Percentiles rank a stretch among this genome's conserved stretches.
Conservation (phyloP, 805 yeast genomes). For the Candida montana region DNA sequence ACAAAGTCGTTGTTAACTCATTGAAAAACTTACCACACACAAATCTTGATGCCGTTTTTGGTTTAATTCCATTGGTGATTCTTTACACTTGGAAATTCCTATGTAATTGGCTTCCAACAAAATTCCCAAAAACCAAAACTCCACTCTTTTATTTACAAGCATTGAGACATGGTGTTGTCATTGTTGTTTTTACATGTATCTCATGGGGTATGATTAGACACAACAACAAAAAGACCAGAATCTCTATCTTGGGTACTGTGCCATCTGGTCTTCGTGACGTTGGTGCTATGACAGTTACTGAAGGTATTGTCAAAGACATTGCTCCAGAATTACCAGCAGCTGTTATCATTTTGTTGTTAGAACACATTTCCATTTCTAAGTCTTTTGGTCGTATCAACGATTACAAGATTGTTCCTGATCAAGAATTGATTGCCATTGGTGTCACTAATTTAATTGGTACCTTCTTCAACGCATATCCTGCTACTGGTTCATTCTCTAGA, state of each 20-base stretch:
- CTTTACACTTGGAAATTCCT: constrained; percentile 66
- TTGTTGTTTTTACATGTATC: constrained; percentile 76
- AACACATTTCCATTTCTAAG: constrained; percentile 90
- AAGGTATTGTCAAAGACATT: constrained; percentile 50
- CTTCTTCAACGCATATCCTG: constrained; percentile 89
- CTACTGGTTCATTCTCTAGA: constrained; percentile 93
- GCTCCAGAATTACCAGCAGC: constrained; percentile 85
- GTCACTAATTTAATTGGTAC: constrained; percentile 87
- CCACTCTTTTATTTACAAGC: constrained; percentile 67
- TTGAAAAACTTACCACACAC: constrained; percentile 67
- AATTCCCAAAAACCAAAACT: constrained; percentile 50
- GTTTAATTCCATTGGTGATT: constrained; percentile 67
- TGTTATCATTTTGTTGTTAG: constrained; percentile 72
- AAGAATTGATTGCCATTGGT: constrained; percentile 91
- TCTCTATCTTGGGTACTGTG: constrained; percentile 66
- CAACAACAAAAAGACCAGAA: constrained; percentile 34
- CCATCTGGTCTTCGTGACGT: constrained; percentile 79
- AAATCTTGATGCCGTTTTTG: constrained; percentile 83
- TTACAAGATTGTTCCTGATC: constrained; percentile 87
- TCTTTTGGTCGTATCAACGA: constrained; percentile 91
- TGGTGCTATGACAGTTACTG: constrained; percentile 64
- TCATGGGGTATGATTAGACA: constrained; percentile 69
- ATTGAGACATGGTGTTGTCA: constrained; percentile 74
- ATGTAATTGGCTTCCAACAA: constrained; percentile 55
- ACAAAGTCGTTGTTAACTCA: constrained; percentile 62